Percentiles rank a stretch among this genome's conserved stretches.
Evolutionary conservation across 169 alveolate genomes (phyloP).

Genomic region (Nephromyces sp.): DNA sequence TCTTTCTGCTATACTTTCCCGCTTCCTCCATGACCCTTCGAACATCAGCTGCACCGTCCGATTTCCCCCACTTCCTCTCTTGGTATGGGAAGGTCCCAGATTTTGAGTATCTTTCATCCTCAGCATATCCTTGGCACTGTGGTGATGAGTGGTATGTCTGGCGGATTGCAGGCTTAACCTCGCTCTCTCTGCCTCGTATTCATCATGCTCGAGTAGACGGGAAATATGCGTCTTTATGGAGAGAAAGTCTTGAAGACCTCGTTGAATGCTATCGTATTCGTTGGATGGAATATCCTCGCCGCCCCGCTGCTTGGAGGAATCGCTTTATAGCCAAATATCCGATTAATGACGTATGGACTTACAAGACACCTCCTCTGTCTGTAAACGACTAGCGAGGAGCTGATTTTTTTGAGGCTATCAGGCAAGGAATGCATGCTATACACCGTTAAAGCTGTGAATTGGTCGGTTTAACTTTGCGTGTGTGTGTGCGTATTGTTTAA

Average conservation of each 20-base stretch:
- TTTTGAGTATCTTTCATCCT: not conserved
- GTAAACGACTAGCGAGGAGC: too few relatives aligned
- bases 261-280: not conserved
- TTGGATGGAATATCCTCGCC: not conserved
- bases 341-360: not conserved
- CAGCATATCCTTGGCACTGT: not conserved
- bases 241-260: not conserved
- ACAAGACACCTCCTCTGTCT: too few relatives aligned
- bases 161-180: not conserved
- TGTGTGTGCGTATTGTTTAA: too few relatives aligned
- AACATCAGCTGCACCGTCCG: not conserved
- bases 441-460: too few relatives aligned
- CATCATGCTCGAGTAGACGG: not conserved
- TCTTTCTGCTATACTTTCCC: too few relatives aligned
- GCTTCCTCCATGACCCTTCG: slow-evolving; percentile 1
- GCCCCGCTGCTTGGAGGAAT: not conserved
- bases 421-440: too few relatives aligned
- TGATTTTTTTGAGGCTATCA: too few relatives aligned
- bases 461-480: too few relatives aligned
- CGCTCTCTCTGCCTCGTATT: not conserved
- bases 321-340: not conserved
- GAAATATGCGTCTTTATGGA: not conserved
- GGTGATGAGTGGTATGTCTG: not conserved
- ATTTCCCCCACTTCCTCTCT: not conserved
- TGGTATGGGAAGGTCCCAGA: not conserved